Conservation (phyloP, 768 basidiomycete genomes). For the Boletus rex-veris region DNA sequence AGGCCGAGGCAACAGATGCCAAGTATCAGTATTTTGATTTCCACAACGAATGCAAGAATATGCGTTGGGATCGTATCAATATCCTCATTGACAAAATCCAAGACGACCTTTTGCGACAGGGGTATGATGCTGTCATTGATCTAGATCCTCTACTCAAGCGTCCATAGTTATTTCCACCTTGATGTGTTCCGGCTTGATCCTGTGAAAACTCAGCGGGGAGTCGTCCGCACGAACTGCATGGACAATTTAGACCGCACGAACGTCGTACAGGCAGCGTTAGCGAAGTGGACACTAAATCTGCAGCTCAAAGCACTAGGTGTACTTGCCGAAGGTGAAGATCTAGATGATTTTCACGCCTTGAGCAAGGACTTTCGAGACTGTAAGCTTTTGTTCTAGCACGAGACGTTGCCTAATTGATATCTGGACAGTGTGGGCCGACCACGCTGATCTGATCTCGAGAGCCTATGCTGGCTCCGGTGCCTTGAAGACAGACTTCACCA, state of each 20-base stretch:
- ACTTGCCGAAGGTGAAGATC: slow-evolving; percentile 59
- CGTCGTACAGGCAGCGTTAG: slow-evolving; percentile 90
- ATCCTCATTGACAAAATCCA: slow-evolving; percentile 74
- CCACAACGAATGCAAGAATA: slow-evolving; percentile 89
- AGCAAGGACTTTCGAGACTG: slow-evolving; percentile 84
- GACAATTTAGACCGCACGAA: slow-evolving; percentile 96
- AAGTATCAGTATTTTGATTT: slow-evolving; percentile 97
- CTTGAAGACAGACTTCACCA: slow-evolving; percentile 93
- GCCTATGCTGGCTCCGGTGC: slow-evolving; percentile 97
- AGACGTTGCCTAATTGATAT: slow-evolving; percentile 5
- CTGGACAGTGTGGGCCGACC: slow-evolving; percentile 90
- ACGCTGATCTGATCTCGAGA: slow-evolving; percentile 84
- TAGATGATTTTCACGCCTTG: slow-evolving; percentile 81
- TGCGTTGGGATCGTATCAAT: slow-evolving; percentile 93
- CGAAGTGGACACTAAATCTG: slow-evolving; percentile 75
- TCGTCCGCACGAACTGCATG: slow-evolving; percentile 96
- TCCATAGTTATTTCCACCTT: slow-evolving; percentile 71
- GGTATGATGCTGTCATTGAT: slow-evolving; percentile 39
- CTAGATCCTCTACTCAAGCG: slow-evolving; percentile 4
- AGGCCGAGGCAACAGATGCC: slow-evolving; percentile 65
- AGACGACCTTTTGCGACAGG: slow-evolving; percentile 63
- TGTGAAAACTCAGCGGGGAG: slow-evolving; percentile 63
- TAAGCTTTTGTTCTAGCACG: slow-evolving; percentile 38
- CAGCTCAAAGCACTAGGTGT: slow-evolving; percentile 77
- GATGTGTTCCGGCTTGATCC: slow-evolving; percentile 46